phyloP scores from a whole-genome alignment of 1,139 yeast species.

The Sugiyamaella neomexicana region DNA sequence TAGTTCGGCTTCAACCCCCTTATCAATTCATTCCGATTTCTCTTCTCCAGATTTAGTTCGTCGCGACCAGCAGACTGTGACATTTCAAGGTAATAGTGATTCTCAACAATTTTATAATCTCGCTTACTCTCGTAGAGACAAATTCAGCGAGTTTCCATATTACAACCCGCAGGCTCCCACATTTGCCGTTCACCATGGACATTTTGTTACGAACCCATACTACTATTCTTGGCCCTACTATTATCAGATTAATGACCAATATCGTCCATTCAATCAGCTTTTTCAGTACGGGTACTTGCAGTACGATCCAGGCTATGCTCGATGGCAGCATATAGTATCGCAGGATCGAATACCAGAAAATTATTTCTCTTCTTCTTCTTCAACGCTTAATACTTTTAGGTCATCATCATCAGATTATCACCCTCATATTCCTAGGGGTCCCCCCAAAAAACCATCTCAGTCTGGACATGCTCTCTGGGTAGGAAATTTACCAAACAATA shows the following conservation, averaged over 20 bases:
- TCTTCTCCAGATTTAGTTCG: slow-evolving; percentile 13
- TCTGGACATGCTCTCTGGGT: slow-evolving; percentile 47
- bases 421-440: slow-evolving; percentile 32
- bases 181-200: not conserved
- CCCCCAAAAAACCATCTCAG: slow-evolving; percentile 41
- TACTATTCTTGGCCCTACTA: slow-evolving; percentile 7
- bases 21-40: slow-evolving; percentile 7
- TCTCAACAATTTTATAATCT: slow-evolving; percentile 1
- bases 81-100: not conserved
- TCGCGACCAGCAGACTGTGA: not conserved
- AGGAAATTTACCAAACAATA: slow-evolving; percentile 42
- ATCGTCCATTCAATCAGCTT: not conserved
- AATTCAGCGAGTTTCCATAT: not conserved
- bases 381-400: not conserved
- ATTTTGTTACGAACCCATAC: not conserved
- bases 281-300: not conserved
- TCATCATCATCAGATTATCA: not conserved
- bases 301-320: not conserved
- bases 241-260: not conserved
- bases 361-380: not conserved
- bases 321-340: not conserved
- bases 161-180: not conserved
- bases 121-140: not conserved
- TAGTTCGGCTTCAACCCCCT: slow-evolving; percentile 4
- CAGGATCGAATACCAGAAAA: not conserved